A percentile compares a stretch with the other conserved stretches of the same genome.
phyloP scores from a whole-genome alignment of 371 early-diverging fungal genomes.

The Choanephora cucurbitarum region DNA sequence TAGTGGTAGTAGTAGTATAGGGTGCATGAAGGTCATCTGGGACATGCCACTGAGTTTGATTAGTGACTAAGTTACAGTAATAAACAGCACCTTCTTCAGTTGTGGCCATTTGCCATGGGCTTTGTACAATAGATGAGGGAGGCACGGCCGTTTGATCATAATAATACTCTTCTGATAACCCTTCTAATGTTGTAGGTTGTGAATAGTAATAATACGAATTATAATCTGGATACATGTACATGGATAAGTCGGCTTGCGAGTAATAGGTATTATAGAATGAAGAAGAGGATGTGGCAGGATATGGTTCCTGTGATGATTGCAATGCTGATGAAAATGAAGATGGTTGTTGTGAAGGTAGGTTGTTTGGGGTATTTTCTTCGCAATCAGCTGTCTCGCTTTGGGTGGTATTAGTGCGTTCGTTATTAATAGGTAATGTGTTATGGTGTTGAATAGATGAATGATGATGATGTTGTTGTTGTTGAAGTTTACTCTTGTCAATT shows the following conservation, averaged over 20 bases:
- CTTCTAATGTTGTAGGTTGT: no score
- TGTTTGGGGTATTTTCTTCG: no score
- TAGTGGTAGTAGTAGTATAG: no score
- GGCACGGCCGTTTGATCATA: neutral
- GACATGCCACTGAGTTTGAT: slow-evolving; percentile 48
- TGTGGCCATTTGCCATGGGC: slow-evolving; percentile 39
- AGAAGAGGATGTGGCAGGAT: neutral
- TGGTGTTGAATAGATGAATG: no score
- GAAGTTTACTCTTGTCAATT: no score
- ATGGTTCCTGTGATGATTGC: no score
- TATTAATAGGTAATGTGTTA: no score
- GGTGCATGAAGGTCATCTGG: slow-evolving; percentile 26
- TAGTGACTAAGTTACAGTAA: slow-evolving; percentile 43
- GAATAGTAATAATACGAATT: neutral
- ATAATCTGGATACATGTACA: neutral
- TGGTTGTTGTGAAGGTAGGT: no score
- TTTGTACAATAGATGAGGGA: slow-evolving; percentile 13
- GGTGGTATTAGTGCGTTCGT: no score
- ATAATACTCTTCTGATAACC: neutral
- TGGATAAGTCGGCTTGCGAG: neutral
- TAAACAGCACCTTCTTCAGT: slow-evolving; percentile 37
- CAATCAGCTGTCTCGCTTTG: no score
- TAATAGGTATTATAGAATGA: neutral
- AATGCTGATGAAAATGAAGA: no score
- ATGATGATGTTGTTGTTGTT: no score